Base-by-base conservation (phyloP, 192 early-diverging fungal species). In the Gamsiella multidivaricata region DNA sequence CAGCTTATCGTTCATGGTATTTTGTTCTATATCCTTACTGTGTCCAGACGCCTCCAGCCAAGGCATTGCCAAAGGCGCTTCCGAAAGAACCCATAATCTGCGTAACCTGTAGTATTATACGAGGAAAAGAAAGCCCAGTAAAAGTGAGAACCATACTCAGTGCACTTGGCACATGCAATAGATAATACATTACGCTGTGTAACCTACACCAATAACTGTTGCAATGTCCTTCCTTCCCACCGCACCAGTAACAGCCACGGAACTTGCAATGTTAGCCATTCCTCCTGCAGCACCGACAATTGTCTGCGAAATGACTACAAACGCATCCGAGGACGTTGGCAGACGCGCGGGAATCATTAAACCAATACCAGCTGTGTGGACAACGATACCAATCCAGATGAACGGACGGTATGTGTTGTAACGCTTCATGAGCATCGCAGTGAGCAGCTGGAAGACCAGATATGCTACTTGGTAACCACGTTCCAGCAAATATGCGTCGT, bases 241-340 rank as follows among this genome's bases (percentile, higher is more conserved):
- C 25, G 46, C 58, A 39, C 73, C 73, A 5, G 73, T 76, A 22
- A 76, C 73, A 17, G 52, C 52, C 14, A 76, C 73, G 1, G 58
- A 57, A 28, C 51, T 31, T 22, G 73, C 73, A 68, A 76, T 76
- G 42, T 61, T 55, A 29, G 73, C 65, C 73, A 76, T 76, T 54
- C 73, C 73, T 36, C 73, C 73, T 0, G 73, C 73, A 63, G 73
- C 73, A 43, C 73, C 73, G 53, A 76, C 73, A 63, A 76, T 52
- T 25, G 65, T 76, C 65, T 76, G 73, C 3, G 73, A 62, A 33
- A 76, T 63, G 25, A 76, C 65, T 31, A 76, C 65, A 47, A 76
- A 63, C 32, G 45, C 51, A 51, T 76, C 59, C 1, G 65, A 56
- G 15, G 73, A 61, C 14, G 58, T 55, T 9, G 73, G 73, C 23